Conservation (phyloP, 768 basidiomycete genomes). For the Chiua virens region DNA sequence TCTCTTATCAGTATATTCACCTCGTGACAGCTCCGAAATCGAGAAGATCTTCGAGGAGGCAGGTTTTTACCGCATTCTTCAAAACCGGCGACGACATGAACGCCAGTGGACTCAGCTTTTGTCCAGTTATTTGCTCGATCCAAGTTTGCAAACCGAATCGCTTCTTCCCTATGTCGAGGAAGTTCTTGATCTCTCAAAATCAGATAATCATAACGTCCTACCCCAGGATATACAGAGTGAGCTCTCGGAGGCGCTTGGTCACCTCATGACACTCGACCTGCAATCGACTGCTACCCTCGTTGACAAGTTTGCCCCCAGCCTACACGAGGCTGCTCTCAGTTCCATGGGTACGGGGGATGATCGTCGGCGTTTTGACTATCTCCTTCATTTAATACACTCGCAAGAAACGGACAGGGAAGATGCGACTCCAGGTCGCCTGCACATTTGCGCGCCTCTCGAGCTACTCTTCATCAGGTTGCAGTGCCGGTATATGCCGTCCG, state of each 20-base stretch:
- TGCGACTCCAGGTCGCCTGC: constrained; percentile 35
- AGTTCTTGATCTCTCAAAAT: constrained; percentile 50
- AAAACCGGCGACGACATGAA: constrained; percentile 76
- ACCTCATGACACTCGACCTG: constrained; percentile 62
- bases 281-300: constrained; percentile 69
- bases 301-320: constrained; percentile 61
- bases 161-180: constrained; percentile 68
- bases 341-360: constrained; percentile 46
- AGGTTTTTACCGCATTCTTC: constrained; percentile 89
- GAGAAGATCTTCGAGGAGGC: constrained; percentile 72
- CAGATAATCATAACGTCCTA: constrained; percentile 48
- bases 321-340: constrained; percentile 66
- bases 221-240: constrained; percentile 55
- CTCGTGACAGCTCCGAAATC: constrained; percentile 71
- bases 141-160: constrained; percentile 55
- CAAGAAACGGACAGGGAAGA: constrained; percentile 43
- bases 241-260: constrained; percentile 59
- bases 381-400: constrained; percentile 66
- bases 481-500: constrained; percentile 65
- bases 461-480: constrained; percentile 70
- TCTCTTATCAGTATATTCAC: constrained; percentile 87
- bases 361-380: constrained; percentile 69
- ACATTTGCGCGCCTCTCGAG: constrained; percentile 52
- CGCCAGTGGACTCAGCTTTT: constrained; percentile 74
- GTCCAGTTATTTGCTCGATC: constrained; percentile 73